Evolutionary conservation across 129 eudicot genomes (phyloP), one percentile per base, ranked within the genome.

Genomic region (Cynara cardunculus): DNA sequence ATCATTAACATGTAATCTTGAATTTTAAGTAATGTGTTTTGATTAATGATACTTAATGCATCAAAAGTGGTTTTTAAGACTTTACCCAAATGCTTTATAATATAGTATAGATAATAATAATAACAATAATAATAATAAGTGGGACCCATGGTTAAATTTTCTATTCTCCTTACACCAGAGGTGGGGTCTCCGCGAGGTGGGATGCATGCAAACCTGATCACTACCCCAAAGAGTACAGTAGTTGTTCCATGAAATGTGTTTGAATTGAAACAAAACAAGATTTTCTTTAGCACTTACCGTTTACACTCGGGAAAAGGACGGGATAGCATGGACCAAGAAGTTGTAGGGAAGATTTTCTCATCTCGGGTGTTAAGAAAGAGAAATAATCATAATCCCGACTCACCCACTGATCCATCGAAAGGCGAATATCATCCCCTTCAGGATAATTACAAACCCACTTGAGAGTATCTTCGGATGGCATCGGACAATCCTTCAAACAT

Each of bases 311-410:
- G 88, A 93, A 96, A 79, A 96, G 90, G 34, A 96, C 90, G 0
- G 99, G 99, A 76, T 93, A 96, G 86, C 99, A 96, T 25, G 98
- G 99, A 76, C 99, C 98, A 67, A 86, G 99, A 78, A 96, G 99
- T 78, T 91, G 98, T 68, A 96, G 88, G 77, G 99, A 96, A 68
- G 85, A 85, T 85, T 93, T 96, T 72, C 96, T 88, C 75, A 92
- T 90, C 14, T 87, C 95, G 3, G 98, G 99, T 74, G 98, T 91
- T 34, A 96, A 84, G 84, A 89, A 91, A 0, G 91, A 89, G 80
- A 88, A 96, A 85, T 96, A 96, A 82, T 93, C 97, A 27, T 92
- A 96, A 75, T 89, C 91, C 65, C 97, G 86, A 71, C 83, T 83
- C 73, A 95, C 88, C 97, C 99, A 95, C 59, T 95, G 91, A 72